A percentile compares a stretch with the other conserved stretches of the same genome.
Conservation (phyloP, 1,139 yeast species). For the Yamadazyma siamensis region DNA sequence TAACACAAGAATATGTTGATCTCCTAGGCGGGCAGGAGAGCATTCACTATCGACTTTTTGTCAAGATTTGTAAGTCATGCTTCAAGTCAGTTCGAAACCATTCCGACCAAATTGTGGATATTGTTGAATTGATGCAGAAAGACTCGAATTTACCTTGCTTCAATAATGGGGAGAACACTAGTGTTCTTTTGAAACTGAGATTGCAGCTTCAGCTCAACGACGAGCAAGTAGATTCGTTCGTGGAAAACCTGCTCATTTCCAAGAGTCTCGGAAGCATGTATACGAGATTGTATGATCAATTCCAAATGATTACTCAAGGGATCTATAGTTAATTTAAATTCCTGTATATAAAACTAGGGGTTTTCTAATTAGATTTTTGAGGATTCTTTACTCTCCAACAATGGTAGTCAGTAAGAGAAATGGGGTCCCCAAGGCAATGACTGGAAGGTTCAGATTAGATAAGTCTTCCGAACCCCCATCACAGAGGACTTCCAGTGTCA, state of each 20-base stretch:
- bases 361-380: no score
- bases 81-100: slow-evolving; percentile 70
- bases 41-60: slow-evolving; percentile 55
- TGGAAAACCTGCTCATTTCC: slow-evolving; percentile 68
- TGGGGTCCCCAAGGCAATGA: neutral
- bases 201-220: slow-evolving; percentile 75
- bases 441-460: neutral
- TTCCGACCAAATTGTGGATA: slow-evolving; percentile 66
- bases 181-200: slow-evolving; percentile 72
- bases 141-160: slow-evolving; percentile 91
- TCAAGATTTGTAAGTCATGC: slow-evolving; percentile 61
- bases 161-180: slow-evolving; percentile 80
- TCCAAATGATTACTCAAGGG: slow-evolving; percentile 91
- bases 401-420: no score
- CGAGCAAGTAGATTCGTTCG: slow-evolving; percentile 70
- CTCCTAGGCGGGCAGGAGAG: slow-evolving; percentile 76
- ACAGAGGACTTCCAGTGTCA: no score
- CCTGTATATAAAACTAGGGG: neutral
- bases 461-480: no score
- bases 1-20: slow-evolving; percentile 84
- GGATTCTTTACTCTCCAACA: no score
- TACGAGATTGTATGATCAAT: slow-evolving; percentile 90
- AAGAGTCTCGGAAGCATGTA: slow-evolving; percentile 87
- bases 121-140: slow-evolving; percentile 91
- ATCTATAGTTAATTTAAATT: slow-evolving; percentile 52